phyloP scores from a whole-genome alignment of 495 filamentous ascomycete genomes.

The Aspergillus indologenus region DNA sequence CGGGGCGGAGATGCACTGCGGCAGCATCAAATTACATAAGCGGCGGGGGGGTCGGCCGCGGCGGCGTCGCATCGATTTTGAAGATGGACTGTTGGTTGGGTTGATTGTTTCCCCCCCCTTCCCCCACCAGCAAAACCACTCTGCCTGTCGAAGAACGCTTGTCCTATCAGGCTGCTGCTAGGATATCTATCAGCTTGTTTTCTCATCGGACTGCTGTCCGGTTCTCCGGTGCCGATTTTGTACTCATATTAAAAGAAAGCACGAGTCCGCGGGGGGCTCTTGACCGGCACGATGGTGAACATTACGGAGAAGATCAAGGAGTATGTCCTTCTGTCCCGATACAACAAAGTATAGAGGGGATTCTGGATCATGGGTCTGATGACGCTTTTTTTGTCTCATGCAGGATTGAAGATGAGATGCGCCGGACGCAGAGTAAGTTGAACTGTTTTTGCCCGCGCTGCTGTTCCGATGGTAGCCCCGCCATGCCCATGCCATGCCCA shows the following conservation, averaged over 20 bases:
- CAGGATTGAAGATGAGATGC: constrained; percentile 99
- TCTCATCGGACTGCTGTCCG: neutral
- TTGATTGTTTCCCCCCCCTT: constrained; percentile 3
- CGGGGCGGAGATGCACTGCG: neutral
- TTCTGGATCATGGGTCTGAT: constrained; percentile 16
- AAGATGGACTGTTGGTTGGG: constrained; percentile 7
- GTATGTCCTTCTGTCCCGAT: constrained; percentile 45
- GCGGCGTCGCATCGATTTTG: constrained; percentile 30
- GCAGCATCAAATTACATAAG: constrained; percentile 24
- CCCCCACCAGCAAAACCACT: no score
- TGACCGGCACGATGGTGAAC: constrained; percentile 85
- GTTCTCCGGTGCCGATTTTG: neutral
- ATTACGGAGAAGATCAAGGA: constrained; percentile 99
- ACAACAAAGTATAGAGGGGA: neutral
- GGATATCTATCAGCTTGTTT: no score
- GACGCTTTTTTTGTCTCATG: constrained; percentile 14
- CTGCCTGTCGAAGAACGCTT: neutral
- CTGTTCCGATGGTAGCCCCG: constrained; percentile 19
- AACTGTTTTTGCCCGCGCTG: no score
- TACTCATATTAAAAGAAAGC: constrained; percentile 4
- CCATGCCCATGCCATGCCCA: no score
- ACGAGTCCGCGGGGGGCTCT: constrained; percentile 31
- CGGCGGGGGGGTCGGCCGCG: constrained; percentile 10
- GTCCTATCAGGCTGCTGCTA: no score
- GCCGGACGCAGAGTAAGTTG: constrained; percentile 84